Evolutionary conservation across 441 rosid genomes (phyloP), one percentile per base, ranked within the genome.

Genomic region (Eutrema salsugineum): DNA sequence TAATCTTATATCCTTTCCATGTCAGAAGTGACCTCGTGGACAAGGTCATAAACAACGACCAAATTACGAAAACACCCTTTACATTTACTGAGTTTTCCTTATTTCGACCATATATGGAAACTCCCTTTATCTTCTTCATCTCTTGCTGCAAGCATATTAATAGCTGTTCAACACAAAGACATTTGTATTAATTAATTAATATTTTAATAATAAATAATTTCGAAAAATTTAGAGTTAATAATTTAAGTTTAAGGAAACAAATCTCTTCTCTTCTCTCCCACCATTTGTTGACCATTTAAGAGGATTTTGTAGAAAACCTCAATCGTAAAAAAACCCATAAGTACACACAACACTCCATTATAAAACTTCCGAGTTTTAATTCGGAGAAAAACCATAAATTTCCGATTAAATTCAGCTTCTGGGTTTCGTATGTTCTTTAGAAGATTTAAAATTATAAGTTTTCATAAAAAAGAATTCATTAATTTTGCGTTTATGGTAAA

Each of bases 281-380:
- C 63, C 12, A 35, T 73, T 48, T 73, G 58, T 73, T 65, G 71
- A 73, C 72, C 72, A 48, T 73, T 56, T 49, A 65, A 47, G 38
- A 55, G 8, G 54, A 65, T 65, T 35, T 24, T 39, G 50, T 56
- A 56, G 35, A 39, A 56, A 63, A 53, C 56, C 76, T 54, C 64
- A 54, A 33, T 63, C 16, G 1, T 32, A 54, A 16, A 54, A 16
- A 62, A 49, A 28, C 49, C 66, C 50, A 36, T 27, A 58, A 17
- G 17, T 16, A 39, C 53, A 71, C 53, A 49, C 60, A 63, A 39
- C 70, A 51, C 70, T 44, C 39, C 47, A 9, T 66, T 40, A 42
- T 15, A 38, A 27, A 40, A 5, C 47, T 53, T 42, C 19, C 7
- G 12, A 8, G 8, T 39, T 39, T 42, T 28, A 40, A 50, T 54